Percentiles rank a stretch among this genome's conserved stretches.
Evolutionary conservation across 2,329 filamentous ascomycete species (phyloP).

Genomic region (Sphaerulina musiva): DNA sequence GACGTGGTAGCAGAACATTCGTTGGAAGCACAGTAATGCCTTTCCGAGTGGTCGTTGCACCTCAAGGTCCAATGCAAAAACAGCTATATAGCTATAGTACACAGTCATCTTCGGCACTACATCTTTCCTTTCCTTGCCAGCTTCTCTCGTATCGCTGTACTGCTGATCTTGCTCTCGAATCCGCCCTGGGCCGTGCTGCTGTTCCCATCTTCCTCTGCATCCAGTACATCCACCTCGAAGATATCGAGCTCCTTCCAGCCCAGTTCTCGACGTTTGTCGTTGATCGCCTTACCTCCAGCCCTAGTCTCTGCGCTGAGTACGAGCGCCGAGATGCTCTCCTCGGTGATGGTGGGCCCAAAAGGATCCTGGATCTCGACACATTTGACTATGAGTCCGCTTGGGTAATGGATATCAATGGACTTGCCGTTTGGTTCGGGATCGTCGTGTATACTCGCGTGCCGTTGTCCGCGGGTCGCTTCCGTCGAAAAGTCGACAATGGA

Average conservation of each 20-base stretch:
- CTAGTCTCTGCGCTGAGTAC: conserved; percentile 86
- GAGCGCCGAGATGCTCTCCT: conserved; percentile 69
- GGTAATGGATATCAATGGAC: conserved; percentile 53
- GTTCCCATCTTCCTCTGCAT: conserved; percentile 47
- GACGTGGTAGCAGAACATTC: not conserved
- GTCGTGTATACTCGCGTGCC: conserved; percentile 37
- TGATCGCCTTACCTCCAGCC: conserved; percentile 75
- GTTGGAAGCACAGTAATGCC: not conserved
- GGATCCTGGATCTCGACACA: conserved; percentile 82
- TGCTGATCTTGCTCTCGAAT: conserved; percentile 83
- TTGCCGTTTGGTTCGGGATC: conserved; percentile 45
- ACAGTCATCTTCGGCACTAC: not conserved
- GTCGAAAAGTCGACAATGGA: conserved; percentile 55
- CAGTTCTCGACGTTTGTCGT: conserved; percentile 67
- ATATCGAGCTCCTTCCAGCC: conserved; percentile 71
- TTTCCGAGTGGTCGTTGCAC: not conserved
- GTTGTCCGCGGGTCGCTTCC: conserved; percentile 27
- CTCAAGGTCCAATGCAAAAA: too few species aligned
- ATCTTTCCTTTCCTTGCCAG: conserved; percentile 23
- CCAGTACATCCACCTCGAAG: conserved; percentile 84
- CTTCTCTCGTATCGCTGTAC: conserved; percentile 62
- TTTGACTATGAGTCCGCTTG: conserved; percentile 60
- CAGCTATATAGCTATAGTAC: too few species aligned
- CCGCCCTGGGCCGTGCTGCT: conserved; percentile 42
- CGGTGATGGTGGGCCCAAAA: conserved; percentile 83